phyloP scores from a whole-genome alignment of 306 rosid genomes.

The Prunus dulcis region DNA sequence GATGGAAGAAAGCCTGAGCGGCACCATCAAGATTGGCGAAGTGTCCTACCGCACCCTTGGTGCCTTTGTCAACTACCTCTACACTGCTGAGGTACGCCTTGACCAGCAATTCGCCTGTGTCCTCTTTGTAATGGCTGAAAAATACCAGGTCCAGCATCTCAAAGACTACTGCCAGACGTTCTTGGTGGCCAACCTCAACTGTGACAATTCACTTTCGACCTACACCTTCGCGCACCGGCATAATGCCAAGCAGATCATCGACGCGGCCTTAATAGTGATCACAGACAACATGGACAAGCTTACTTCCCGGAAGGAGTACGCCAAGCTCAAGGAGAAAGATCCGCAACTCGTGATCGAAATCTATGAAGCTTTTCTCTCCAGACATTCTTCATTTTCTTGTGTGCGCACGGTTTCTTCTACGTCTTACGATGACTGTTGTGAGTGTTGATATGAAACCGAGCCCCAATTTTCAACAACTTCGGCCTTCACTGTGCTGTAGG shows the following conservation, averaged over 20 bases:
- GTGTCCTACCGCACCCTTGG: constrained; percentile 55
- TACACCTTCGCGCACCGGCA: constrained; percentile 61
- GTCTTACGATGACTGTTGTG: too few species aligned
- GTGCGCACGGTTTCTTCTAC: too few species aligned
- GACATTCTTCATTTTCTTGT: constrained; percentile 26
- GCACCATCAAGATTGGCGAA: constrained; percentile 62
- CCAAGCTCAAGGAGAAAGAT: constrained; percentile 56
- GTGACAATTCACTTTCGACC: constrained; percentile 51
- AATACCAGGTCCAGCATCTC: constrained; percentile 68
- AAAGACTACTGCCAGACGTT: constrained; percentile 62
- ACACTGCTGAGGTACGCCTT: constrained; percentile 68
- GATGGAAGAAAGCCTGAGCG: constrained; percentile 72
- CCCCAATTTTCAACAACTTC: too few species aligned
- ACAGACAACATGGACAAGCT: constrained; percentile 58
- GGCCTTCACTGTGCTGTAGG: too few species aligned
- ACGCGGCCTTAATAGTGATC: constrained; percentile 47
- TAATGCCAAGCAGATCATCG: constrained; percentile 46
- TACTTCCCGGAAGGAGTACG: constrained; percentile 48
- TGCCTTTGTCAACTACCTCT: constrained; percentile 61
- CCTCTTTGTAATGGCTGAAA: constrained; percentile 52
- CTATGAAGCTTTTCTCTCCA: constrained; percentile 66
- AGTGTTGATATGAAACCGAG: too few species aligned
- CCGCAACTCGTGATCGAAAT: constrained; percentile 69
- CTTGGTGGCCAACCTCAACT: constrained; percentile 51
- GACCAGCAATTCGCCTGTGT: constrained; percentile 61